phyloP scores from a whole-genome alignment of 1,284 basidiomycete genomes.

The Vanrija sp. region DNA sequence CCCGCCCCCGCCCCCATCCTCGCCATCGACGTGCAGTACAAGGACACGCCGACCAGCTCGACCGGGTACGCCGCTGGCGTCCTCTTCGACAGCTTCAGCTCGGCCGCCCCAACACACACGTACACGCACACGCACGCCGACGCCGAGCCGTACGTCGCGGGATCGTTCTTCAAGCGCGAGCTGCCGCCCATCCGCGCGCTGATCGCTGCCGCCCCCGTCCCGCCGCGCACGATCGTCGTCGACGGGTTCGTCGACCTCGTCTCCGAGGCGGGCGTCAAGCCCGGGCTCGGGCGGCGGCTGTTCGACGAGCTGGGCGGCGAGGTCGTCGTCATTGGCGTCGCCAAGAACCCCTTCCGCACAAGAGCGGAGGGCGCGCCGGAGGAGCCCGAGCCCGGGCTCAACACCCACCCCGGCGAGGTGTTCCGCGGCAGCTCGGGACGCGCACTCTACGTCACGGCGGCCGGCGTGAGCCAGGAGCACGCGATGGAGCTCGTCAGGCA shows the following conservation, averaged over 20 bases:
- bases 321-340: not conserved
- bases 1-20: conserved; percentile 21
- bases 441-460: conserved; percentile 1
- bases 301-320: not conserved
- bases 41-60: not conserved
- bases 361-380: not conserved
- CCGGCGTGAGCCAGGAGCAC: not conserved
- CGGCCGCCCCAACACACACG: not conserved
- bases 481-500: not conserved
- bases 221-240: not conserved
- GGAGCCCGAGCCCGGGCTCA: not conserved
- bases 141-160: not conserved
- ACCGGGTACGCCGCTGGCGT: conserved; percentile 1
- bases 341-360: conserved; percentile 3
- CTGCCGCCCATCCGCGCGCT: not conserved
- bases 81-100: not conserved
- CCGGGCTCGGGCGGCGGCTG: not conserved
- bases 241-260: conserved; percentile 7
- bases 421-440: not conserved
- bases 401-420: not conserved
- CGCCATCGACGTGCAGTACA: not conserved
- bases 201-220: not conserved
- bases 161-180: conserved; percentile 5
- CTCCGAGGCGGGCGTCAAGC: not conserved
- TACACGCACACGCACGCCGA: not conserved